Conservation (phyloP, 2,329 filamentous ascomycete genomes). For the Fusarium anthophilum region DNA sequence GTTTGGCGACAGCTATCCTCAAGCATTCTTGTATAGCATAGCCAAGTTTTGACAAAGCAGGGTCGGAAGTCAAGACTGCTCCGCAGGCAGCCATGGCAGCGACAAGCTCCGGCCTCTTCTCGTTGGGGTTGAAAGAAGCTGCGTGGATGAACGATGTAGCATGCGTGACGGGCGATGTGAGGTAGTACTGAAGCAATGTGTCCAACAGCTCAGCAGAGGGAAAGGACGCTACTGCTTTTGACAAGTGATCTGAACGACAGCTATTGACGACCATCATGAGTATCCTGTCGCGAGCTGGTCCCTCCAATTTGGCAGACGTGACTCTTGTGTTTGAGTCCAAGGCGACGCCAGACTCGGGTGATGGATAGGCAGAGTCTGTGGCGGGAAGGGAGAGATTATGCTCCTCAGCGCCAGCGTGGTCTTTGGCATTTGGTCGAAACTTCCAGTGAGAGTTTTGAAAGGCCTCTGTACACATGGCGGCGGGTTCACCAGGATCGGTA, state of each 20-base stretch:
- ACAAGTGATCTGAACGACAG: conserved; percentile 39
- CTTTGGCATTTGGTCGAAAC: conserved; percentile 45
- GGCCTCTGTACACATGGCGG: conserved; percentile 36
- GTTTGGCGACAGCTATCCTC: conserved; percentile 27
- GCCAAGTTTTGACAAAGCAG: conserved; percentile 51
- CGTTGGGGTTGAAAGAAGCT: conserved; percentile 50
- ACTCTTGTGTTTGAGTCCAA: conserved; percentile 28
- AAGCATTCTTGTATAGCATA: conserved; percentile 53
- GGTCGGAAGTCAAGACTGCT: conserved; percentile 49
- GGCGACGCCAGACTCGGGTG: conserved; percentile 38
- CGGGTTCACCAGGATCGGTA: conserved; percentile 22
- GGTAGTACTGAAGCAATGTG: conserved; percentile 50
- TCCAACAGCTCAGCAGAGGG: conserved; percentile 52
- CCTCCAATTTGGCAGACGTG: conserved; percentile 30
- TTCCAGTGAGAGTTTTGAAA: conserved; percentile 43
- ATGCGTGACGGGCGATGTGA: conserved; percentile 41
- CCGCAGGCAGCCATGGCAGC: conserved; percentile 49
- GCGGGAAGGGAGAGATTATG: conserved; percentile 45
- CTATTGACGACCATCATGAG: conserved; percentile 43
- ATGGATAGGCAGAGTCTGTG: conserved; percentile 25
- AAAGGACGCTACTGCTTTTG: conserved; percentile 49
- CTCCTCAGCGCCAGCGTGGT: conserved; percentile 45
- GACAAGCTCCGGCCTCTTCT: conserved; percentile 49
- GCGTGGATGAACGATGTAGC: conserved; percentile 50
- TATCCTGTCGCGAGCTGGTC: conserved; percentile 42